Evolutionary conservation across 352 stramenopile genomes (phyloP).

Genomic region (Pythium periplocum): DNA sequence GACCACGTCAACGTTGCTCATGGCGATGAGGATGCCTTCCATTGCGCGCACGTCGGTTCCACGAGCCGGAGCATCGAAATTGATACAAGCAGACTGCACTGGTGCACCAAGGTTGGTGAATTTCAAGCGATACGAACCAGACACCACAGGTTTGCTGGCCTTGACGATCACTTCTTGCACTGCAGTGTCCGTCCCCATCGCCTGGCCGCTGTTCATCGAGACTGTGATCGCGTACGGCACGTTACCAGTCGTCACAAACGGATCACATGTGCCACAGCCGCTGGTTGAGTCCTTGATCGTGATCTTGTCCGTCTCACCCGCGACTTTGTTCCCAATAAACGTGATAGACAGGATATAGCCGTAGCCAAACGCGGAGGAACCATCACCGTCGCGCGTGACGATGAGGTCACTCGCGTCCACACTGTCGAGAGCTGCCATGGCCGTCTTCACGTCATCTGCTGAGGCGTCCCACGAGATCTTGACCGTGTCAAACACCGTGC

Average conservation of each 20-base stretch:
- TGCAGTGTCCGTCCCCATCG: conserved; percentile 69
- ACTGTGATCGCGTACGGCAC: conserved; percentile 24
- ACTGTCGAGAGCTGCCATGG: conserved; percentile 26
- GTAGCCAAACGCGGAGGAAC: conserved; percentile 40
- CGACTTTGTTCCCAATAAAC: conserved; percentile 69
- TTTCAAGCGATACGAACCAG: conserved; percentile 49
- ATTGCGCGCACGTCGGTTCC: conserved; percentile 34
- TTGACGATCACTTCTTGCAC: conserved; percentile 66
- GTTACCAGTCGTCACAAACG: conserved; percentile 36
- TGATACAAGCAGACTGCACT: conserved; percentile 43
- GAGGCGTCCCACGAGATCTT: conserved; percentile 39
- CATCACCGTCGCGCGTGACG: conserved; percentile 72
- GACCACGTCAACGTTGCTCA: conserved; percentile 76
- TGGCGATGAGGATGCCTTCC: conserved; percentile 39
- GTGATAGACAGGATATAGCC: conserved; percentile 72
- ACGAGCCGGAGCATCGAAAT: conserved; percentile 47
- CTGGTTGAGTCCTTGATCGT: conserved; percentile 19
- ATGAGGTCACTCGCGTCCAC: conserved; percentile 46
- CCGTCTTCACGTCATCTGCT: conserved; percentile 24
- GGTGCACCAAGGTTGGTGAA: conserved; percentile 37
- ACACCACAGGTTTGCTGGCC: conserved; percentile 37
- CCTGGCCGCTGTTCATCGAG: conserved; percentile 31
- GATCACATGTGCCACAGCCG: conserved; percentile 11
- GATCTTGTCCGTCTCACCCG: conserved; percentile 46
- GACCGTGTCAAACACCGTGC: conserved; percentile 12